phyloP scores from a whole-genome alignment of 2,329 filamentous ascomycete species.

The Fusarium sp. region DNA sequence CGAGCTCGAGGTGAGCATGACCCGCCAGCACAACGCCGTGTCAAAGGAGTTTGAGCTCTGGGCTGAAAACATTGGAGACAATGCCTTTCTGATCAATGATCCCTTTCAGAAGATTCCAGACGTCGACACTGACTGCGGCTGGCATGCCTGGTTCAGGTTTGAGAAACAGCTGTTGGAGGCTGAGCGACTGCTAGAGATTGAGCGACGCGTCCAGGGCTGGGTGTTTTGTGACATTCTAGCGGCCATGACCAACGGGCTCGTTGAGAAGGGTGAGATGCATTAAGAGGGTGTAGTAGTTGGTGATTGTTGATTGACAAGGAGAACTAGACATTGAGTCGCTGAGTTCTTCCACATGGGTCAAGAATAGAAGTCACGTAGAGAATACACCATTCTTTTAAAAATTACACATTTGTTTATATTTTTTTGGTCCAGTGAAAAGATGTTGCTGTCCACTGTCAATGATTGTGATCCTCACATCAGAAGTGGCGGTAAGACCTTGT shows the following conservation, averaged over 20 bases:
- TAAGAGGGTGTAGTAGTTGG: not conserved
- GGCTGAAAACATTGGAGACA: not conserved
- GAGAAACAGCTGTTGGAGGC: not conserved
- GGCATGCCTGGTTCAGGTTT: not conserved
- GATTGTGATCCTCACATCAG: not conserved
- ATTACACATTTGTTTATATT: not conserved
- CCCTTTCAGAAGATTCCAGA: not conserved
- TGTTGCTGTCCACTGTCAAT: not conserved
- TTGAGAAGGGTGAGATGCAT: not conserved
- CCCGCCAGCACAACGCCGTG: not conserved
- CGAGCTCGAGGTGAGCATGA: not conserved
- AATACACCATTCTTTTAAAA: not conserved
- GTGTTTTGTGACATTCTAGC: not conserved
- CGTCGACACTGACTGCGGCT: not conserved
- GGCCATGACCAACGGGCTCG: not conserved
- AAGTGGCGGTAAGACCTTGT: not conserved
- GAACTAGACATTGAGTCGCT: not conserved
- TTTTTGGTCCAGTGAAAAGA: not conserved
- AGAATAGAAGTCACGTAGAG: not conserved
- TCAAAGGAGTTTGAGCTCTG: not conserved
- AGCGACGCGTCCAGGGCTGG: not conserved
- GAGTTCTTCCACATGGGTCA: not conserved
- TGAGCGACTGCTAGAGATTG: not conserved
- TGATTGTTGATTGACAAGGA: not conserved
- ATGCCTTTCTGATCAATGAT: not conserved